A percentile compares a stretch with the other conserved stretches of the same genome.
Conservation (phyloP, 2,329 filamentous ascomycete species). For the Shiraia sp. region DNA sequence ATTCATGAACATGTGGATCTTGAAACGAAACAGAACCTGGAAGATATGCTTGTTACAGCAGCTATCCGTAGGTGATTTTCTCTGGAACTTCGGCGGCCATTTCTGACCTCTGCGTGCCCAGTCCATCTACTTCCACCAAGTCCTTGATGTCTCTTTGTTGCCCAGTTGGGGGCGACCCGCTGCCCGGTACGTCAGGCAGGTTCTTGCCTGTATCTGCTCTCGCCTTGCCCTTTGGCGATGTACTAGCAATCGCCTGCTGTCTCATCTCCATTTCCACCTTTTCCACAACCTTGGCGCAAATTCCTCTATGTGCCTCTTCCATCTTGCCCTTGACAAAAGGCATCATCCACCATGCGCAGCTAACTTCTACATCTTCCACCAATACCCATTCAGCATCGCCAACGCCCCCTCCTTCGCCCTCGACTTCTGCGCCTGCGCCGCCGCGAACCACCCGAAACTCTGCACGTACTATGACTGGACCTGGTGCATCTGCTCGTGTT, state of each 20-base stretch:
- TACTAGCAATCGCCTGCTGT: conserved; percentile 19
- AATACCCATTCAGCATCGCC: conserved; percentile 39
- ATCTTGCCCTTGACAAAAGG: conserved; percentile 40
- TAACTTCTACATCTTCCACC: conserved; percentile 41
- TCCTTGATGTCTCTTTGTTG: background rate
- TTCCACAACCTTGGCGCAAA: conserved; percentile 39
- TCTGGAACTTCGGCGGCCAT: conserved; percentile 15
- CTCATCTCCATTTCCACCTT: conserved; percentile 31
- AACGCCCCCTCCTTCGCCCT: conserved; percentile 37
- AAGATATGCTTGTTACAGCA: too few relatives aligned
- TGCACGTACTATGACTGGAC: conserved; percentile 34
- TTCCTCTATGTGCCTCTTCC: conserved; percentile 38
- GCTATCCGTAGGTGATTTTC: conserved; percentile 27
- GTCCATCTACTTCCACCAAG: conserved; percentile 13
- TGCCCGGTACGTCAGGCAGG: background rate
- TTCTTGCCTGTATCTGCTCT: conserved; percentile 5
- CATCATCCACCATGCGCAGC: conserved; percentile 41
- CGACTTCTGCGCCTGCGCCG: conserved; percentile 29
- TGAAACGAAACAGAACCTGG: too few relatives aligned
- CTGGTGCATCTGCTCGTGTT: conserved; percentile 33
- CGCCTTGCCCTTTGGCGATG: conserved; percentile 20
- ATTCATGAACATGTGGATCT: too few relatives aligned
- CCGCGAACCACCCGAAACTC: conserved; percentile 38
- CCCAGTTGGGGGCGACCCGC: background rate
- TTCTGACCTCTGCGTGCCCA: conserved; percentile 14